Conservation (phyloP, 1,284 basidiomycete species). For the Athelia psychrophila region DNA sequence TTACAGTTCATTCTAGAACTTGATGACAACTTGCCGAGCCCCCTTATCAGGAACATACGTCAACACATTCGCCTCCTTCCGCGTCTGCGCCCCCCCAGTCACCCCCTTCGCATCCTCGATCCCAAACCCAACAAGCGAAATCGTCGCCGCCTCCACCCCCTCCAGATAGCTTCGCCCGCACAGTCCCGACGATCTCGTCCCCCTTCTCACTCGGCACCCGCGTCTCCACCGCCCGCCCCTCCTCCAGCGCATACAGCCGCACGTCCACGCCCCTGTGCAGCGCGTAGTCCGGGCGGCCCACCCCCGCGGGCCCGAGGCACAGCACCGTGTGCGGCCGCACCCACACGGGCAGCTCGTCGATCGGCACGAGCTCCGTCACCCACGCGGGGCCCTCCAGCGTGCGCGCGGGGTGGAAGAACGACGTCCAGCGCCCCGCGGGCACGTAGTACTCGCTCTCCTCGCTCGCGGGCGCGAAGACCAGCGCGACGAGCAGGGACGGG, state of each 20-base stretch:
- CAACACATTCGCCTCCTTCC: constrained; percentile 8
- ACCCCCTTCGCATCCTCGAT: constrained; percentile 25
- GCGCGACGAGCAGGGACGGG: constrained; percentile 51
- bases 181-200: constrained; percentile 30
- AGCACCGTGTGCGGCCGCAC: constrained; percentile 57
- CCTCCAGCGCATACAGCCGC: constrained; percentile 49
- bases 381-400: constrained; percentile 49
- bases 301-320: constrained; percentile 50
- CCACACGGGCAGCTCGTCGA: constrained; percentile 66
- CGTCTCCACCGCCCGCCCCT: constrained; percentile 38
- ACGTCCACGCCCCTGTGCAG: constrained; percentile 51
- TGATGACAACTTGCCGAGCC: no score
- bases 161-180: constrained; percentile 26
- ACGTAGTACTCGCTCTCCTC: constrained; percentile 51
- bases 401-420: constrained; percentile 48
- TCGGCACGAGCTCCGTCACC: constrained; percentile 53
- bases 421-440: constrained; percentile 46
- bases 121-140: not conserved
- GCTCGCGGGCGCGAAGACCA: constrained; percentile 39
- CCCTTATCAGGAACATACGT: no score
- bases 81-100: constrained; percentile 12
- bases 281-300: constrained; percentile 66
- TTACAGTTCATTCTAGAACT: no score
- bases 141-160: no score
- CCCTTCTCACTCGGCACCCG: constrained; percentile 44